Base-by-base conservation (phyloP, 192 early-diverging fungal genomes). In the Ramicandelaber brevisporus region DNA sequence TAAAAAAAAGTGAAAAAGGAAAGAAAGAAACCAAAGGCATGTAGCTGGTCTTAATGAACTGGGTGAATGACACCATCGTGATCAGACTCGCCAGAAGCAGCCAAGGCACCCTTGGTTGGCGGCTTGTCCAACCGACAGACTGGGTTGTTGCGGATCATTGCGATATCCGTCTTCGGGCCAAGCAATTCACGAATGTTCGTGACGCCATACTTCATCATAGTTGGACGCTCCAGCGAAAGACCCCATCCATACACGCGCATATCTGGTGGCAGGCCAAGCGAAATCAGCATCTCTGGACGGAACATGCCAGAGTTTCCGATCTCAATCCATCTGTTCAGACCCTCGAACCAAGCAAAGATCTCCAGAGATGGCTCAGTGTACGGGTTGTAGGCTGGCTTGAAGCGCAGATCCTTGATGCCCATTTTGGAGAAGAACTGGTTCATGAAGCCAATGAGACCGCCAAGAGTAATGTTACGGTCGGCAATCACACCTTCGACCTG, bases 341-440 rank as follows among this genome's bases (percentile, higher is more conserved):
- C 67, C 23, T 70, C 67, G 46, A 95, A 89, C 64, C 77, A 98
- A 24, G 87, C 76, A 57, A 98, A 98, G 41, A 98, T 95, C 48
- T 99, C 93, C 85, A 99, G 81, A 39, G 72, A 78, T 20, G 93
- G 93, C 52, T 99, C 93, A 23, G 93, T 99, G 67, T 99, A 99
- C 28, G 93, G 93, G 55, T 99, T 99, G 60, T 88, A 99, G 3
- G 93, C 83, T 29, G 93, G 93, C 70, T 99, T 99, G 74, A 96
- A 99, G 34, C 85, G 74, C 30, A 98, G 69, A 41, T 78, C 80
- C 20, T 63, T 53, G 36, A 78, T 61, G 47, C 88, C 93, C 65
- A 99, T 82, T 66, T 93, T 99, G 39, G 76, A 57, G 59, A 88
- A 99, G 65, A 99, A 99, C 33, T 70, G 50, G 57, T 93, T 68